These are phyloP conservation scores for Leishmania aethiopica DNA, from an alignment of 208 protist genomes.

Conservation along the genomic window DNA sequence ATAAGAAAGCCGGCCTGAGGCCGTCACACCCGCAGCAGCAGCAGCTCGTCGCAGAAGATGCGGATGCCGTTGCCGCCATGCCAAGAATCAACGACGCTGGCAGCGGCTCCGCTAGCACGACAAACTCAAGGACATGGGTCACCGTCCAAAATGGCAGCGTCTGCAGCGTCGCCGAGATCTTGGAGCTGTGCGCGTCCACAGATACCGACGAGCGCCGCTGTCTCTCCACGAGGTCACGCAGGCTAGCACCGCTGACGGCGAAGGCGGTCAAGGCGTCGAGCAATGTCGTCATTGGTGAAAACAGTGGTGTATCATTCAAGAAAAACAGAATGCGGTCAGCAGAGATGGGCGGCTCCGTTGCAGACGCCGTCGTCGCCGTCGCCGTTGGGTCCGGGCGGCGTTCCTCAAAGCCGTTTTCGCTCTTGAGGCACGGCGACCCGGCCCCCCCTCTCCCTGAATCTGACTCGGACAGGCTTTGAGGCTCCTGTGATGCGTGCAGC, in stretches of 20 bases:
- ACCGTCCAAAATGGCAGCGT: slow-evolving; percentile 47
- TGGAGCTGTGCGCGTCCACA: slow-evolving; percentile 16
- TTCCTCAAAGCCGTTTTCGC: slow-evolving; percentile 19
- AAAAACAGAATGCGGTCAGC: slow-evolving; percentile 43
- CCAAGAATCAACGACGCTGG: slow-evolving; percentile 14
- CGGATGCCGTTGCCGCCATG: background rate
- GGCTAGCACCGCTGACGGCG: slow-evolving; percentile 24
- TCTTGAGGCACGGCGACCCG: background rate
- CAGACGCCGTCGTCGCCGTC: background rate
- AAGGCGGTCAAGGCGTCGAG: slow-evolving; percentile 39
- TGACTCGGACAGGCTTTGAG: background rate
- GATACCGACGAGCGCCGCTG: slow-evolving; percentile 13
- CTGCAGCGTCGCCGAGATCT: slow-evolving; percentile 21
- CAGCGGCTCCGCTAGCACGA: slow-evolving; percentile 49
- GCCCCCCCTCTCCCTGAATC: background rate
- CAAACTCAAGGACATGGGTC: slow-evolving; percentile 50
- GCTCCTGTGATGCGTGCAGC: slow-evolving; percentile 15
- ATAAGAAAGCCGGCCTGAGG: slow-evolving; percentile 25
- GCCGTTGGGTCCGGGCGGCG: background rate
- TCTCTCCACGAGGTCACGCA: slow-evolving; percentile 32
- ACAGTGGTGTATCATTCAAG: slow-evolving; percentile 38
- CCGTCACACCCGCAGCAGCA: slow-evolving; percentile 28
- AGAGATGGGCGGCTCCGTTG: slow-evolving; percentile 7
- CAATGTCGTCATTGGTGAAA: slow-evolving; percentile 44
- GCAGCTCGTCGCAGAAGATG: background rate